These are phyloP conservation scores for Flaveria floridana DNA, from an alignment of 140 eudicot species.

Conservation along the genomic window DNA sequence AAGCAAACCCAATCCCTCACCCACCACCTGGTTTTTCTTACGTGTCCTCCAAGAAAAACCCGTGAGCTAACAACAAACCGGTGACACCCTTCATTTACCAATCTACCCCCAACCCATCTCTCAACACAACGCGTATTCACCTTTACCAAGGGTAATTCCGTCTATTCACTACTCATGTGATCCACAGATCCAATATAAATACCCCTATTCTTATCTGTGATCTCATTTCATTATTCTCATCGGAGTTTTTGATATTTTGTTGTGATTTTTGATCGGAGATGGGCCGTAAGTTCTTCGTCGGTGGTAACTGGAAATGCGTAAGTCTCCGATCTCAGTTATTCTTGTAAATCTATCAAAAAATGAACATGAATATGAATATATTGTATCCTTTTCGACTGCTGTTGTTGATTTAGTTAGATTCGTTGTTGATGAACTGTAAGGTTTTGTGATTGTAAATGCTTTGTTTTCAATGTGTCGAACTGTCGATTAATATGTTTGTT, in stretches of 20 bases:
- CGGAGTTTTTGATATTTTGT: slow-evolving; percentile 22
- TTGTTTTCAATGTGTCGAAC: background rate
- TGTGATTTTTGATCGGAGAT: slow-evolving; percentile 24
- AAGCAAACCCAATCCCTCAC: slow-evolving; percentile 32
- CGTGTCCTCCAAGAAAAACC: slow-evolving; percentile 26
- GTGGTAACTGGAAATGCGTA: slow-evolving; percentile 99
- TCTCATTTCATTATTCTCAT: slow-evolving; percentile 6
- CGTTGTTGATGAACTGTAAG: background rate
- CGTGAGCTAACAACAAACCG: slow-evolving; percentile 28
- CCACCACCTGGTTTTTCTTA: slow-evolving; percentile 28
- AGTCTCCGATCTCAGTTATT: slow-evolving; percentile 27
- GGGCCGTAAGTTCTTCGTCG: slow-evolving; percentile 75
- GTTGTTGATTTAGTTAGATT: slow-evolving; percentile 9
- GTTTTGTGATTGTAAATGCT: background rate
- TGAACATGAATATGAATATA: background rate
- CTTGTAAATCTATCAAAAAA: background rate
- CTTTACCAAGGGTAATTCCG: slow-evolving; percentile 24
- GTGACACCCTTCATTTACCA: slow-evolving; percentile 4
- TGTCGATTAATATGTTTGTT: background rate
- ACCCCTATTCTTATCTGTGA: slow-evolving; percentile 29
- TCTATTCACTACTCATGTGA: slow-evolving; percentile 17
- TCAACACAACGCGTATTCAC: slow-evolving; percentile 24
- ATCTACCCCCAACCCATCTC: slow-evolving; percentile 18
- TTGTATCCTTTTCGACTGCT: background rate
- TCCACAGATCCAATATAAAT: slow-evolving; percentile 32